A percentile compares a stretch with the other conserved stretches of the same genome.
These are phyloP conservation scores for Cryptosporidium meleagridis DNA, from an alignment of 169 alveolate species.

Conservation along the genomic window DNA sequence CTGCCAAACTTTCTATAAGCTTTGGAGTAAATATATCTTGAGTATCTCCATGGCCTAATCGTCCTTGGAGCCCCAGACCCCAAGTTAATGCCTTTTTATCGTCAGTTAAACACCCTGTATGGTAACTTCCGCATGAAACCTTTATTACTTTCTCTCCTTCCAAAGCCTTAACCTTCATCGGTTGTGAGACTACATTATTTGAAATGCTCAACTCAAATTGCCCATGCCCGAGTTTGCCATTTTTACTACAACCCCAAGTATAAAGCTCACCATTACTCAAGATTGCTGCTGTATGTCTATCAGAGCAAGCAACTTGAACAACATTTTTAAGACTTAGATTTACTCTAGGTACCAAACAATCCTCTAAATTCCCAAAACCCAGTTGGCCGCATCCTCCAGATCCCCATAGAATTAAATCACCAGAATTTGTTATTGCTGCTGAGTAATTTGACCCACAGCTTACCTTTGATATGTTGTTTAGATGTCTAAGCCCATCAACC, in stretches of 20 bases:
- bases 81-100: constrained; percentile 86
- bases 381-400: constrained; percentile 76
- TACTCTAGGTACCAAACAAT: constrained; percentile 43
- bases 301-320: constrained; percentile 79
- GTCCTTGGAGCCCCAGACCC: constrained; percentile 88
- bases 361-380: constrained; percentile 76
- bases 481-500: constrained; percentile 31
- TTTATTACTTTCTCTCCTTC: constrained; percentile 76
- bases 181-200: constrained; percentile 54
- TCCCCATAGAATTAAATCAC: constrained; percentile 78
- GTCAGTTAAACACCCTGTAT: constrained; percentile 75
- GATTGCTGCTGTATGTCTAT: constrained; percentile 83
- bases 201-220: constrained; percentile 5
- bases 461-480: constrained; percentile 18
- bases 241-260: constrained; percentile 86
- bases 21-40: constrained; percentile 68
- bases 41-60: constrained; percentile 84
- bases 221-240: constrained; percentile 82
- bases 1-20: constrained; percentile 66
- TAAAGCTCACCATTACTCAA: constrained; percentile 80
- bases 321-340: constrained; percentile 33
- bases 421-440: constrained; percentile 75
- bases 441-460: constrained; percentile 72
- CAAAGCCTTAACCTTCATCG: constrained; percentile 76
- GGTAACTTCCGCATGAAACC: constrained; percentile 84